Evolutionary conservation across 495 filamentous ascomycete species (phyloP).

Genomic region (Neurospora hispaniola): DNA sequence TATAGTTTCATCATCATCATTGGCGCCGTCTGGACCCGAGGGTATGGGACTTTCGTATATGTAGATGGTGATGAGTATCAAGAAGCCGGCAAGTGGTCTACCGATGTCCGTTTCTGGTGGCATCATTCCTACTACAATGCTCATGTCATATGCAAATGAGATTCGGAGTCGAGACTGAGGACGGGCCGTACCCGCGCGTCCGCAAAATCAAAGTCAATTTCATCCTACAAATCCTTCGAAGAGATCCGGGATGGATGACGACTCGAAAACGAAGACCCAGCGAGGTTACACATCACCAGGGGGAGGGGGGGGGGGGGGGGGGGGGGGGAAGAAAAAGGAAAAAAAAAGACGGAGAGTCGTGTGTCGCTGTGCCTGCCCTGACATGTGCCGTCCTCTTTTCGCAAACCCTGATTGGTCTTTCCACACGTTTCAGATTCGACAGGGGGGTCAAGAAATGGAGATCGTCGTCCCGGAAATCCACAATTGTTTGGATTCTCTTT

Average conservation of each 20-base stretch:
- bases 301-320: no score
- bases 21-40: background rate
- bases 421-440: slow-evolving; percentile 16
- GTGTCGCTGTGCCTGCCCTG: no score
- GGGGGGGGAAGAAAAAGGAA: no score
- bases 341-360: no score
- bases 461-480: slow-evolving; percentile 6
- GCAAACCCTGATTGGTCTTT: no score
- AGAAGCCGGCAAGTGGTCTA: background rate
- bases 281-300: no score
- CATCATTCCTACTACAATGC: no score
- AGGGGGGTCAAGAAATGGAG: slow-evolving; percentile 5
- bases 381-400: no score
- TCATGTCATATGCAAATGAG: background rate
- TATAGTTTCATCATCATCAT: background rate
- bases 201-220: background rate
- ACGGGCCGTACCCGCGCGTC: background rate
- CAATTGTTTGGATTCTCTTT: background rate
- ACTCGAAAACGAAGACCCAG: background rate
- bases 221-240: background rate
- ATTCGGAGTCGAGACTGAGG: background rate
- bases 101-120: background rate
- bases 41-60: background rate
- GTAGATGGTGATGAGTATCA: background rate
- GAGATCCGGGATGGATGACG: background rate